Evolutionary conservation across 441 rosid species (phyloP).

Genomic region (Breynia disticha): DNA sequence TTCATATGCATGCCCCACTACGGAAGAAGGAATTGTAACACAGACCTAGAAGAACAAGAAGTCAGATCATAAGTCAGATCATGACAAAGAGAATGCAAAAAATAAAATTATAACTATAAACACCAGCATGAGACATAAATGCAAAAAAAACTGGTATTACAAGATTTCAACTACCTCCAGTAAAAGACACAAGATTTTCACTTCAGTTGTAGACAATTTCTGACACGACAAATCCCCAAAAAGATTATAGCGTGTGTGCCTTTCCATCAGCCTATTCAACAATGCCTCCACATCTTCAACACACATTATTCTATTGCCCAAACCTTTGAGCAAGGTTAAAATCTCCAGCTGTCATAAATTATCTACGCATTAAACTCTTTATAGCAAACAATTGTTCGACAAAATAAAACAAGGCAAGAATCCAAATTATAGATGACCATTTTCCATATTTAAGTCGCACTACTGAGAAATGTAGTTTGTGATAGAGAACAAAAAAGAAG

Average conservation of each 20-base stretch:
- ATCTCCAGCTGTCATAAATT: conserved; percentile 59
- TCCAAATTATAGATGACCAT: conserved; percentile 1
- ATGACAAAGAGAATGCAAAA: background rate
- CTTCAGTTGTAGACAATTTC: conserved; percentile 54
- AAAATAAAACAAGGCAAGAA: conserved; percentile 6
- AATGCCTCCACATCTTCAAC: conserved; percentile 50
- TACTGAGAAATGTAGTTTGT: background rate
- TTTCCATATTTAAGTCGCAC: background rate
- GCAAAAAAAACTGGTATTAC: background rate
- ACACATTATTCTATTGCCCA: conserved; percentile 49
- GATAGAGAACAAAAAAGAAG: conserved; percentile 5
- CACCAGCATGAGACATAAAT: background rate
- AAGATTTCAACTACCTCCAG: conserved; percentile 55
- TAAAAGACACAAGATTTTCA: conserved; percentile 69
- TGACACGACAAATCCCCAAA: conserved; percentile 34
- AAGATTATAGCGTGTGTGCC: conserved; percentile 38
- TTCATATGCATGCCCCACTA: conserved; percentile 30
- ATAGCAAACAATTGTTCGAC: conserved; percentile 1
- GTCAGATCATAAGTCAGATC: too few species aligned
- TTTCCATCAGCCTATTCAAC: conserved; percentile 59
- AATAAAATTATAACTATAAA: background rate
- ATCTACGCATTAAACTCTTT: conserved; percentile 12
- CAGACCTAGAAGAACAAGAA: conserved; percentile 24
- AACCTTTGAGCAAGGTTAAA: conserved; percentile 68
- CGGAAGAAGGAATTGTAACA: conserved; percentile 30